Evolutionary conservation across 2,329 filamentous ascomycete genomes (phyloP).

Genomic region (Trichoderma arundinaceum): DNA sequence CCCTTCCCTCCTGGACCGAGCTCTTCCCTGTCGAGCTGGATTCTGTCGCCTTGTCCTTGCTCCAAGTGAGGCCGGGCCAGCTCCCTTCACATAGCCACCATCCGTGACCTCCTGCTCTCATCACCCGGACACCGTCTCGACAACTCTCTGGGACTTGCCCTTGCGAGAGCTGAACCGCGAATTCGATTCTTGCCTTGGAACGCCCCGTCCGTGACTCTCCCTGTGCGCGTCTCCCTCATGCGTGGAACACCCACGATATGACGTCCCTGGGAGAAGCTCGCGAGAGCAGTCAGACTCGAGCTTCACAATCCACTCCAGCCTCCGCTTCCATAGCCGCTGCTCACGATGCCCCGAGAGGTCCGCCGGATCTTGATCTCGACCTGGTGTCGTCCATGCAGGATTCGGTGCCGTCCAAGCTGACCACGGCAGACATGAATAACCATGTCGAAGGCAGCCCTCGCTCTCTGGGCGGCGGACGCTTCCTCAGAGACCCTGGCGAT

Average conservation of each 20-base stretch:
- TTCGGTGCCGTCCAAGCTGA: conserved; percentile 22
- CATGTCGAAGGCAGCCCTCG: conserved; percentile 37
- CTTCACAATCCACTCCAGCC: conserved; percentile 30
- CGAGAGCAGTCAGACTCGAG: conserved; percentile 41
- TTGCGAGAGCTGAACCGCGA: not conserved
- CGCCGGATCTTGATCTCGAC: conserved; percentile 33
- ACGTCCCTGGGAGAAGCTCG: conserved; percentile 41
- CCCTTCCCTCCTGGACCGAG: not conserved
- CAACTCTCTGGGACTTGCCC: not conserved
- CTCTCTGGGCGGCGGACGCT: conserved; percentile 41
- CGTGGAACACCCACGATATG: conserved; percentile 40
- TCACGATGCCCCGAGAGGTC: conserved; percentile 34
- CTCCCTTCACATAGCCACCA: not conserved
- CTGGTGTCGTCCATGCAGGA: conserved; percentile 32
- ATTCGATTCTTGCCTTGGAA: not conserved
- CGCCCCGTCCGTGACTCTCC: not conserved
- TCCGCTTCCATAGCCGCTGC: conserved; percentile 34
- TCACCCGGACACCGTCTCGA: not conserved
- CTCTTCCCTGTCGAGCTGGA: conserved; percentile 12
- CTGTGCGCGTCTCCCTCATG: conserved; percentile 17
- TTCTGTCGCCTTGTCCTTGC: conserved; percentile 12
- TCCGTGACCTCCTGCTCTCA: conserved; percentile 5
- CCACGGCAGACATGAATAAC: conserved; percentile 18
- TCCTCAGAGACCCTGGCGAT: conserved; percentile 43
- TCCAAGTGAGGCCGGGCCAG: conserved; percentile 1